Base-by-base conservation (phyloP, 1,284 basidiomycete species). In the Pisolithus thermaeus region DNA sequence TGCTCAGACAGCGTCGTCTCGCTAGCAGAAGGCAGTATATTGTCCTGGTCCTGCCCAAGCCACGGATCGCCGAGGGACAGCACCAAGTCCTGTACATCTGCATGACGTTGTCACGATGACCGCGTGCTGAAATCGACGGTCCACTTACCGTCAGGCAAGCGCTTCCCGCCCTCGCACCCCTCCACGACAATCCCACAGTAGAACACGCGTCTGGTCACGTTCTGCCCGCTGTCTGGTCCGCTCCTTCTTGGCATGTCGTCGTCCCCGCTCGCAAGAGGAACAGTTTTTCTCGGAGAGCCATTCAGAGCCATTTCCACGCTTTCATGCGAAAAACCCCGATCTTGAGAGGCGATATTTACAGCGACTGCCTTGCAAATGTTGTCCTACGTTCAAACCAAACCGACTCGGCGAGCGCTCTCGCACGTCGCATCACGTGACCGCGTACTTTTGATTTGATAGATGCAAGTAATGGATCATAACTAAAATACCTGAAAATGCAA, bases 141-240 rank as follows among this genome's bases (percentile, higher is more conserved):
- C 28, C 40, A 69, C 74, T 53, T 59, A 85, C 88, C 89, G 69
- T 84, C 80, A 41, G 84, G 76, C 50, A 90, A 75, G 54, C 79
- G 76, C 58, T 73, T 76, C 2, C 83, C 84, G 59, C 78, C 76
- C 54, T 84, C 83, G 37, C 83, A 80, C 47, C 83, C 85, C 67
- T 91, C 88, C 27, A 91, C 84, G 20, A 91, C 87, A 32, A 91
- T 86, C 36, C 84, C 84, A 59, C 85, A 89, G 66, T 84, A 88
- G 68, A 90, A 91, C 28, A 82, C 83, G 63, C 88, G 84, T 64
- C 76, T 84, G 3, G 83, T 90, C 55, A 76, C 57, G 43, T 45
- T 45, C 43, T 45, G 27, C 2, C 28, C 43, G 30, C 18, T 39
- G 66, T 64, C n/a, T 73, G 66, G 22, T 69, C 66, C 2, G 63